phyloP scores from a whole-genome alignment of 257 asterid genomes.

The Fraxinus pennsylvanica region DNA sequence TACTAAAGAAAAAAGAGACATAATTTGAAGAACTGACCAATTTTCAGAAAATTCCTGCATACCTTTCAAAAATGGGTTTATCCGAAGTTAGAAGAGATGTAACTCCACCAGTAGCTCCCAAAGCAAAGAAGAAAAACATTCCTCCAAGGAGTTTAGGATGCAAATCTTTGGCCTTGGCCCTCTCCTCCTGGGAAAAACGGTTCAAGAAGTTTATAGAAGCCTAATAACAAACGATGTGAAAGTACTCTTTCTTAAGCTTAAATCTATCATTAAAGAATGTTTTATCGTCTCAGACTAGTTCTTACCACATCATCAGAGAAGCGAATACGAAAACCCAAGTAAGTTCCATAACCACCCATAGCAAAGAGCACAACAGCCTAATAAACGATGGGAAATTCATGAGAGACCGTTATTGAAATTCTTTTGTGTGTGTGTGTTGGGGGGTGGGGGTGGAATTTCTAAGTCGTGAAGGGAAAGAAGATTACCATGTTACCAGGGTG shows the following conservation, averaged over 20 bases:
- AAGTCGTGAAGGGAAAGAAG: neutral
- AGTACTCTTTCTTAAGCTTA: neutral
- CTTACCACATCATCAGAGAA: conserved; percentile 72
- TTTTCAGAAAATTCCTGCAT: neutral
- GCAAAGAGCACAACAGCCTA: conserved; percentile 95
- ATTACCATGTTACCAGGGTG: conserved; percentile 94
- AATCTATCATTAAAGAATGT: neutral
- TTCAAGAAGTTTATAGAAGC: neutral
- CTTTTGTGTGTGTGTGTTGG: neutral
- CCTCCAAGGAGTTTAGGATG: conserved; percentile 97
- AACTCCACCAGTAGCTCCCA: conserved; percentile 93
- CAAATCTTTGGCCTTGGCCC: conserved; percentile 91
- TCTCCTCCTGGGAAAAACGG: conserved; percentile 63
- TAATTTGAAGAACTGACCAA: neutral
- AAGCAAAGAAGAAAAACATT: conserved; percentile 95
- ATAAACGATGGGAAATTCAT: conserved; percentile 1
- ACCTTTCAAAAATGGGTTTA: conserved; percentile 89
- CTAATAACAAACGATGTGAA: neutral
- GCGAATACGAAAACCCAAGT: conserved; percentile 84
- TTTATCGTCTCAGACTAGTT: conserved; percentile 1
- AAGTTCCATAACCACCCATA: conserved; percentile 97
- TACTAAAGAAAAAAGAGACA: neutral
- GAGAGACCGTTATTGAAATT: neutral
- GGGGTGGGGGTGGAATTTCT: neutral
- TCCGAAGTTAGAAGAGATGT: conserved; percentile 84